Evolutionary conservation across 1,139 yeast species (phyloP), one percentile per base, ranked within the genome.

Genomic region (Yamadazyma sp.): DNA sequence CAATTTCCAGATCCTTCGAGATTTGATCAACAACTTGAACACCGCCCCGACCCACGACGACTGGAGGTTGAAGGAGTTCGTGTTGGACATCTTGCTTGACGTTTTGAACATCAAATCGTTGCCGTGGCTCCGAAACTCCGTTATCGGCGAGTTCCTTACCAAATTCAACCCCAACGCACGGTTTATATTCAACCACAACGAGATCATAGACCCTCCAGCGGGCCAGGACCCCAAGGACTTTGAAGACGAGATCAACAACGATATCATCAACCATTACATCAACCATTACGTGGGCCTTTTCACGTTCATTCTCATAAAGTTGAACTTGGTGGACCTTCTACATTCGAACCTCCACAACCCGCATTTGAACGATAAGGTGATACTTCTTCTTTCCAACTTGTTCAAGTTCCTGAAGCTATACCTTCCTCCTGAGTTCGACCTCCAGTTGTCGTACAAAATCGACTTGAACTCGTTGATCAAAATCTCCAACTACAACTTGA

Each of bases 1-100:
- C 48, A 62, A 78, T 43, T 84, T 80, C 50, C 42, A 38, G 17
- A 34, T 42, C 5, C 28, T 42, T 6, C 18, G 40, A 8, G 69
- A 69, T 39, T 75, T 84, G 23, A 53, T 92, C 15, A 66, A 64
- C 33, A 79, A 80, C 41, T 64, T 92, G 27, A 78, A 81, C 40
- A 20, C 22, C 22, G 22, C 22, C 8, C 8, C 5, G 5, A 84
- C 85, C 0, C 69, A 77, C 17, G 59, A 73, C 2, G 61, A 68
- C 18, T 66, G 87, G 12, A 34, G 35, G 29, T 22, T 42, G 3
- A 76, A 91, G 18, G 85, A 78, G 26, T 75, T 78, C 27, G 59
- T 89, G 5, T 65, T 89, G 50, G 95, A 89, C 54, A 68, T 89
- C 5, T 66, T 91, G 30, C 73, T 83, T 30, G 91, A 87, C 53